Base-by-base conservation (phyloP, 331 rosid species). In the Malus hybrid region DNA sequence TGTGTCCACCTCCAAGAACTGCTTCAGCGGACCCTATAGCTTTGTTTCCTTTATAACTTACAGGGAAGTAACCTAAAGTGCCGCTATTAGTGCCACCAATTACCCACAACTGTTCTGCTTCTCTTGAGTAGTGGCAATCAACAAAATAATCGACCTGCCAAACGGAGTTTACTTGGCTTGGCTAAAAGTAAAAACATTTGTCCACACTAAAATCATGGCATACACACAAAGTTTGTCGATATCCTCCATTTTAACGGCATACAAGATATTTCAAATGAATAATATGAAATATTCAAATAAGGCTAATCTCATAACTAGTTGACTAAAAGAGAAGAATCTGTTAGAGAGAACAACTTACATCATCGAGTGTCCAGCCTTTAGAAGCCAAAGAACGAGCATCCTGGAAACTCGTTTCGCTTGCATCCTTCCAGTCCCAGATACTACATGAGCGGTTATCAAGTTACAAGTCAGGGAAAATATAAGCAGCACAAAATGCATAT, bases 1-100 rank as follows among this genome's bases (percentile, higher is more conserved):
- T 70, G 56, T 94, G 99, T 16, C 97, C 99, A 15, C 99, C 96
- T 71, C 70, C 92, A n/a, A 94, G 96, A 71, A 94, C 80, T 75
- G 96, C 91, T 76, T 94, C 96, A 1, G 90, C 86, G 19, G 89
- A 73, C 74, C 91, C 99, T 22, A 92, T 79, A 28, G 83, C 71
- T 65, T 73, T 86, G 48, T 2, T 70, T 76, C 84, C 90, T 2
- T 44, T 74, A 70, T 54, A 81, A 70, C 76, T 85, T 73, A 92
- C 92, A 3, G 97, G 97, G 68, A 94, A 94, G 87, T 88, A 94
- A 73, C 92, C 99, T 76, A 92, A 57, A 31, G 79, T 68, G 56
- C 99, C 99, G 6, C 84, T 77, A 78, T 86, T 87, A 5, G 90
- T 85, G 75, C 97, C 99, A 27, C 97, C 99, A 13, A 94, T 80